A percentile compares a stretch with the other conserved stretches of the same genome.
Conservation (phyloP, 2,329 filamentous ascomycete genomes). For the Ophiostoma himal-ulmi region DNA sequence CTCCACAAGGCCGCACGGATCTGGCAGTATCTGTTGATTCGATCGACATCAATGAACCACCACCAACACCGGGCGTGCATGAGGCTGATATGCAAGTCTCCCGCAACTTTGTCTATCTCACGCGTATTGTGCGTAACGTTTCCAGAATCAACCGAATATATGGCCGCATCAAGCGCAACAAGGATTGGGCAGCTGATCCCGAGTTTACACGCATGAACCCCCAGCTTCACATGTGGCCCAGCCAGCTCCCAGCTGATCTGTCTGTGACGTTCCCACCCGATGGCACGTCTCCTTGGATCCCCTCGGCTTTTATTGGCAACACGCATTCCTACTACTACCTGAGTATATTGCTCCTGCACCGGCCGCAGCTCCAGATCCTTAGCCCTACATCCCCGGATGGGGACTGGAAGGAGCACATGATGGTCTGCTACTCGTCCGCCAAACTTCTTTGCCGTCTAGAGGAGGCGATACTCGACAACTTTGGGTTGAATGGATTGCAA, state of each 20-base stretch:
- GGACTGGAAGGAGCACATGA: slow-evolving; percentile 83
- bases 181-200: slow-evolving; percentile 80
- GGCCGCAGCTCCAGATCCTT: slow-evolving; percentile 75
- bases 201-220: slow-evolving; percentile 75
- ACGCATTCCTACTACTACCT: slow-evolving; percentile 86
- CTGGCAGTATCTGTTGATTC: slow-evolving; percentile 68
- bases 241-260: slow-evolving; percentile 71
- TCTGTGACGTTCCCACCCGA: slow-evolving; percentile 71
- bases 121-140: slow-evolving; percentile 71
- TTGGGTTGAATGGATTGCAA: slow-evolving; percentile 71
- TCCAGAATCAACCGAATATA: slow-evolving; percentile 71
- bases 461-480: slow-evolving; percentile 71
- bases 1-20: slow-evolving; percentile 81
- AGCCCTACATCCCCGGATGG: slow-evolving; percentile 65
- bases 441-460: slow-evolving; percentile 81
- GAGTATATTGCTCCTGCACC: slow-evolving; percentile 76
- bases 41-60: slow-evolving; percentile 65
- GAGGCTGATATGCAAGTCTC: slow-evolving; percentile 71
- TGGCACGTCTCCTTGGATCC: slow-evolving; percentile 74
- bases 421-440: slow-evolving; percentile 76
- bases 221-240: slow-evolving; percentile 67
- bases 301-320: slow-evolving; percentile 83
- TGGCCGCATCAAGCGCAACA: slow-evolving; percentile 59
- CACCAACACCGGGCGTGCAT: slow-evolving; percentile 60
- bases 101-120: slow-evolving; percentile 76